Evolutionary conservation across 768 basidiomycete genomes (phyloP).

Genomic region (Boletus pseudopeckii): DNA sequence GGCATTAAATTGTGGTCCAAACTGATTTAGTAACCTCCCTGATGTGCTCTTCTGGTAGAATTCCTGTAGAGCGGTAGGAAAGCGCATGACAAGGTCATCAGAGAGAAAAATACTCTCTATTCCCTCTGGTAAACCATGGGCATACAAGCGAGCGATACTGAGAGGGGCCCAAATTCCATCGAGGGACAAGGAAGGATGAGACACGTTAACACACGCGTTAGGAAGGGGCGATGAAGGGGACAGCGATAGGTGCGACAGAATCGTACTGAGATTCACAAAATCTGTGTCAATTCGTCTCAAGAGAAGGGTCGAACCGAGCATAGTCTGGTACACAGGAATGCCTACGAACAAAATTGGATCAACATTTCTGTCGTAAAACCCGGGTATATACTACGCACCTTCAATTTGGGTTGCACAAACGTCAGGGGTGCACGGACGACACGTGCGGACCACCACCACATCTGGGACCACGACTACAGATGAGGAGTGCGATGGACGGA

Average conservation of each 20-base stretch:
- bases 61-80: constrained; percentile 59
- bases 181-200: constrained; percentile 50
- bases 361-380: constrained; percentile 1
- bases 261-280: constrained; percentile 64
- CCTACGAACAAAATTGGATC: constrained; percentile 38
- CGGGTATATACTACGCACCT: constrained; percentile 41
- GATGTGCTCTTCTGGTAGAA: constrained; percentile 49
- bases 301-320: constrained; percentile 50
- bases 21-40: constrained; percentile 51
- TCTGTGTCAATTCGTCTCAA: constrained; percentile 76
- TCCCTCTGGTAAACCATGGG: constrained; percentile 23
- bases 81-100: constrained; percentile 57
- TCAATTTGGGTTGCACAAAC: constrained; percentile 68
- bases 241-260: constrained; percentile 40
- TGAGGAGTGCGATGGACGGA: neutral
- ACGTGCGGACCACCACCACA: constrained; percentile 58
- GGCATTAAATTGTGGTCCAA: constrained; percentile 61
- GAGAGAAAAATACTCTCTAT: constrained; percentile 57
- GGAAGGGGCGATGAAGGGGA: constrained; percentile 33
- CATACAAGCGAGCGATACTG: constrained; percentile 46
- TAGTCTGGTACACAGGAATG: constrained; percentile 72
- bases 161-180: constrained; percentile 73
- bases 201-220: constrained; percentile 48
- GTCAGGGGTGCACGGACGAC: constrained; percentile 57
- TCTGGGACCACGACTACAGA: constrained; percentile 16